Evolutionary conservation across 768 basidiomycete genomes (phyloP).

Genomic region (Coprinopsis sp.): DNA sequence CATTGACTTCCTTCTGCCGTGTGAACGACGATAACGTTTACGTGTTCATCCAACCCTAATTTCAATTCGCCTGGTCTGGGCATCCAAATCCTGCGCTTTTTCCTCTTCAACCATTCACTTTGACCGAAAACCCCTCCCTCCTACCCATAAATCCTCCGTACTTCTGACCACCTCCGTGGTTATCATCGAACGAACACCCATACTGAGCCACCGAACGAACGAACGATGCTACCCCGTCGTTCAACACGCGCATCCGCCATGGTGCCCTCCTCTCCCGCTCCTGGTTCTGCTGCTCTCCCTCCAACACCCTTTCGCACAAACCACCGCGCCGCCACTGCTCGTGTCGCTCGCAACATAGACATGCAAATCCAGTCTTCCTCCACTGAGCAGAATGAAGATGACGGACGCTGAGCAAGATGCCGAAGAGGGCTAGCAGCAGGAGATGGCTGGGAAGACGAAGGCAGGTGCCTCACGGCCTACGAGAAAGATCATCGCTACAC

Average conservation of each 20-base stretch:
- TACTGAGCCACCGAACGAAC: too few relatives aligned
- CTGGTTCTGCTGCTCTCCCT: neutral
- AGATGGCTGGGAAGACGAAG: conserved; percentile 29
- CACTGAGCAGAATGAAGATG: conserved; percentile 32
- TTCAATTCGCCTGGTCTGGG: too few relatives aligned
- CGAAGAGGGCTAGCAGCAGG: conserved; percentile 23
- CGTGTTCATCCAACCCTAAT: too few relatives aligned
- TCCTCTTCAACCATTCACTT: too few relatives aligned
- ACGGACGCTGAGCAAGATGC: conserved; percentile 29
- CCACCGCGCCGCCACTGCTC: conserved; percentile 8
- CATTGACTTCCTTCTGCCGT: too few relatives aligned
- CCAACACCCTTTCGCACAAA: neutral
- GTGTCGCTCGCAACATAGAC: conserved; percentile 18
- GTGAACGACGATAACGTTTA: too few relatives aligned
- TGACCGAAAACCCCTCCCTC: too few relatives aligned
- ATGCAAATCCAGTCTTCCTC: conserved; percentile 30
- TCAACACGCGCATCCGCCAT: neutral
- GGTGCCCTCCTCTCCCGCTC: neutral
- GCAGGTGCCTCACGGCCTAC: conserved; percentile 6
- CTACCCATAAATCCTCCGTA: too few relatives aligned
- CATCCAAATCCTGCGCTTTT: too few relatives aligned
- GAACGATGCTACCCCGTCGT: neutral
- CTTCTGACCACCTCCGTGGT: too few relatives aligned
- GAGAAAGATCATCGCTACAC: neutral
- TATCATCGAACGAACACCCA: too few relatives aligned